Evolutionary conservation across 805 yeast species (phyloP).

Genomic region (Yarrowia sp.): DNA sequence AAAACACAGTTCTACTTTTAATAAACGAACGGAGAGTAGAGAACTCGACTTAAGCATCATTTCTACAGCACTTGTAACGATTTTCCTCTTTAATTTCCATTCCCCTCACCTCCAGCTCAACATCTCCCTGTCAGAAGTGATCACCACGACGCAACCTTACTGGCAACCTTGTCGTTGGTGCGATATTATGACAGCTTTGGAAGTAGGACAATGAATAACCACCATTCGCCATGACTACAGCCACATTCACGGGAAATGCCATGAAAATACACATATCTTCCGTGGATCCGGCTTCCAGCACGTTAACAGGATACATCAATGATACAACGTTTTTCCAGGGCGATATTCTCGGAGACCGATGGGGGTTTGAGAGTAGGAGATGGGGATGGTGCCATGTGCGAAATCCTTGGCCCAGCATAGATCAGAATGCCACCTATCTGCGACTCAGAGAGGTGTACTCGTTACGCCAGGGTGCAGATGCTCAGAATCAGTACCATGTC

Average conservation of each 20-base stretch:
- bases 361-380: constrained; percentile 1
- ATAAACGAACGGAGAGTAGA: too few species aligned
- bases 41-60: too few species aligned
- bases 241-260: constrained; percentile 7
- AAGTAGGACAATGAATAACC: not conserved
- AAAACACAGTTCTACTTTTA: too few species aligned
- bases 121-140: not conserved
- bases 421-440: constrained; percentile 5
- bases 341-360: constrained; percentile 23
- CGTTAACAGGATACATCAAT: constrained; percentile 9
- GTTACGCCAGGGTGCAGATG: not conserved
- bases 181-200: not conserved
- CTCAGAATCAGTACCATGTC: constrained; percentile 14
- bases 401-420: constrained; percentile 2
- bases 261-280: constrained; percentile 12
- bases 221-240: constrained; percentile 4
- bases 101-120: too few species aligned
- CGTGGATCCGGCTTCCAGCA: constrained; percentile 21
- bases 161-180: constrained; percentile 19
- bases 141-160: not conserved
- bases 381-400: not conserved
- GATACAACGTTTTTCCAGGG: constrained; percentile 29
- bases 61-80: too few species aligned
- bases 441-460: constrained; percentile 15
- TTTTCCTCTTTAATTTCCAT: too few species aligned